Base-by-base conservation (phyloP, 768 basidiomycete genomes). In the Trichaptum fuscoviolaceum region DNA sequence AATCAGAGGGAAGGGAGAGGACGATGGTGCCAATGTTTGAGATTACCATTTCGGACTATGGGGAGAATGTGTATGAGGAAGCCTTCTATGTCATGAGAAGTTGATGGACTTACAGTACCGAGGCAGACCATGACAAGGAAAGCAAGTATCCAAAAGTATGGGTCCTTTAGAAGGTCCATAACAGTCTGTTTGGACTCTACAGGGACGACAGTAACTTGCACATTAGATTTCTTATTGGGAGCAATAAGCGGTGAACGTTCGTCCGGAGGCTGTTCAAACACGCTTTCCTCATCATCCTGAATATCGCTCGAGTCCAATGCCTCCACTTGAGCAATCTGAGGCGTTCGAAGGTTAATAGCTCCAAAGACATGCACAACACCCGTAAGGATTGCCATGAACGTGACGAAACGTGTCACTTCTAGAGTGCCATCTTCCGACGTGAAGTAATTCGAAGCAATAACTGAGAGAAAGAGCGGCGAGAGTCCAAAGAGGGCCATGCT, bases 11-110 rank as follows among this genome's bases (percentile, higher is more conserved):
- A 36, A 92, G 82, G 17, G 92, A 87, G 4, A 88, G 76, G 17
- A 89, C 83, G 63, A 93, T 89, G 0, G 89, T 86, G 42, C 91
- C 92, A 61, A 94, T 87, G 71, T 92, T 94, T 23, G 91, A 88
- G 23, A 93, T 87, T 24, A 94, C 81, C 91, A 92, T 93, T 74
- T 93, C 91, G 60, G 83, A 85, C 89, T 91, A 7, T 20, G 57
- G 58, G 66, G 4, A 36, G 2, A 34, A 64, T 67, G 25, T 58
- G 62, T 30, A 30, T 30, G 9, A 58, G 12, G 34, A 57, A 62
- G 20, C 66, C 65, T 25, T 61, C 20, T 58, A 9, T n/a, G 30
- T 23, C 27, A 26, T 42, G 36, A 23, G 36, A 36, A 36, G 7
- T 4, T 26, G 69, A 52, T 42, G 63, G 9, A 82, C 90, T 77